These are phyloP conservation scores for Aureobasidium sp. DNA, from an alignment of 2,329 filamentous ascomycete genomes.

Conservation along the genomic window DNA sequence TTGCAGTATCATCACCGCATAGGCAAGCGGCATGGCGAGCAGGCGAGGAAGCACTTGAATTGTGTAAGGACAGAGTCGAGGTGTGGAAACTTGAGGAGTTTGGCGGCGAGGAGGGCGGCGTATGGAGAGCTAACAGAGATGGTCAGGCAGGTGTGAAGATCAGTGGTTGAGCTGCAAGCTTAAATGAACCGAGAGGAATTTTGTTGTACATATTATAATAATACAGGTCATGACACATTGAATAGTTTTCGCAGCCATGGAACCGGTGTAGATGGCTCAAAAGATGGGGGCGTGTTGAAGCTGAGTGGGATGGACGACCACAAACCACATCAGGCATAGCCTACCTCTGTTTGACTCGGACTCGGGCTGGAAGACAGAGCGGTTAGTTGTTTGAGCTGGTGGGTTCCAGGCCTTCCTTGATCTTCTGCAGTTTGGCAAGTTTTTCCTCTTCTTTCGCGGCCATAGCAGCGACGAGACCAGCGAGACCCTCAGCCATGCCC, in stretches of 20 bases:
- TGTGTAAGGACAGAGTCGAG: conserved; percentile 79
- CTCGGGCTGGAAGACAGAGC: too few species aligned
- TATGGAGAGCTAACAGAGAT: conserved; percentile 86
- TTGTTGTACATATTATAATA: conserved; percentile 1
- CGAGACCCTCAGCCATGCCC: conserved; percentile 21
- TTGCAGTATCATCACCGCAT: conserved; percentile 78
- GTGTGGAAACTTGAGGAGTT: conserved; percentile 95
- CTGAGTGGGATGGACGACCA: too few species aligned
- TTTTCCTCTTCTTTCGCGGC: conserved; percentile 22
- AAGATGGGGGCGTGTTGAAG: not conserved
- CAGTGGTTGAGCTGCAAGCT: not conserved
- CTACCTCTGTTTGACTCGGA: too few species aligned
- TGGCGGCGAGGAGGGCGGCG: conserved; percentile 60
- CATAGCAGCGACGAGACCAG: conserved; percentile 6
- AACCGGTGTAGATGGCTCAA: not conserved
- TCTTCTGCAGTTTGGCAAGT: conserved; percentile 17
- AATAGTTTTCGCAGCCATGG: not conserved
- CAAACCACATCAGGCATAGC: not conserved
- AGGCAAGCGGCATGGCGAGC: conserved; percentile 77
- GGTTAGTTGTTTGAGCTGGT: too few species aligned
- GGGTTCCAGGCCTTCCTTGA: not conserved
- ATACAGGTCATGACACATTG: conserved; percentile 21
- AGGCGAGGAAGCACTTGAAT: conserved; percentile 81
- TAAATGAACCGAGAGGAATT: not conserved
- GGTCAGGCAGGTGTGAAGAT: conserved; percentile 50